Percentiles rank a stretch among this genome's conserved stretches.
phyloP scores from a whole-genome alignment of 768 basidiomycete genomes.

The Pisolithus microcarpus region DNA sequence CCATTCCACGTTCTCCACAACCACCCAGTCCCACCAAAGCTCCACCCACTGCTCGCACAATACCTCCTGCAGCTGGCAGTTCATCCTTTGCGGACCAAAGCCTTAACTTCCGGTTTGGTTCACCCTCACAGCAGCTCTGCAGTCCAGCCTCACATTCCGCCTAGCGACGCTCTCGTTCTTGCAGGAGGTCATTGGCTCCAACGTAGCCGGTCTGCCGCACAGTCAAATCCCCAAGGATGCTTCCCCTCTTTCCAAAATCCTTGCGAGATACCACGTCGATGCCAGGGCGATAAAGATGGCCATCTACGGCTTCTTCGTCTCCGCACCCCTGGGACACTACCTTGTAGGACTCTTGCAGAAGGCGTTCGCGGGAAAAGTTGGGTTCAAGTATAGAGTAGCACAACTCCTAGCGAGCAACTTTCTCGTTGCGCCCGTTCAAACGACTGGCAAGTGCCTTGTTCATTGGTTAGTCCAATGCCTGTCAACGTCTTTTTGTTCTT shows the following conservation, averaged over 20 bases:
- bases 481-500: background rate
- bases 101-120: conserved; percentile 57
- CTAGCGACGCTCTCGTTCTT: conserved; percentile 53
- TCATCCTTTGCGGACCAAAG: conserved; percentile 76
- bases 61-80: conserved; percentile 63
- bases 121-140: background rate
- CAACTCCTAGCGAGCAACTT: conserved; percentile 76
- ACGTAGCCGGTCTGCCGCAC: conserved; percentile 55
- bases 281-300: conserved; percentile 77
- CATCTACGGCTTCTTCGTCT: conserved; percentile 74
- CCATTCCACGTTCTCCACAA: conserved; percentile 8
- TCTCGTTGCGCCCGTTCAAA: conserved; percentile 69
- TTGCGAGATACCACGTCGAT: conserved; percentile 55
- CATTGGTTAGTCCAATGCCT: background rate
- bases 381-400: conserved; percentile 52
- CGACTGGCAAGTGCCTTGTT: conserved; percentile 41
- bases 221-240: conserved; percentile 46
- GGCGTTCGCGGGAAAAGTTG: conserved; percentile 68
- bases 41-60: conserved; percentile 49
- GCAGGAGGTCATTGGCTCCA: conserved; percentile 77
- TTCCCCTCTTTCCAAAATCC: conserved; percentile 41
- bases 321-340: conserved; percentile 73
- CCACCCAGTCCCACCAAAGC: conserved; percentile 5
- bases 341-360: conserved; percentile 69
- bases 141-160: background rate